These are phyloP conservation scores for Anethum foeniculum DNA, from an alignment of 140 eudicot species.

Conservation along the genomic window DNA sequence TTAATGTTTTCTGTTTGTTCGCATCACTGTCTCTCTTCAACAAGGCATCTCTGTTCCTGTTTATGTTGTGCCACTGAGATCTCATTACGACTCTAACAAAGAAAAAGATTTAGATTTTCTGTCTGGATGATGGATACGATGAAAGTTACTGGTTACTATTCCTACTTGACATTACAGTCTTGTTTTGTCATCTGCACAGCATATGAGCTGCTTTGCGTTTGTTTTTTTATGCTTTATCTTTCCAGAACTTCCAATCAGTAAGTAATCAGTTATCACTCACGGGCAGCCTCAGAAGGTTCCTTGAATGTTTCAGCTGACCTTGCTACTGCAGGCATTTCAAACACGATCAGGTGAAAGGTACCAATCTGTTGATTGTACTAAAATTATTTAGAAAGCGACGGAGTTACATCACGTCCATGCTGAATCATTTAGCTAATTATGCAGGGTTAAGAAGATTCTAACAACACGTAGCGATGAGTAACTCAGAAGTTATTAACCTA, in stretches of 20 bases:
- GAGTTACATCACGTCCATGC: not conserved
- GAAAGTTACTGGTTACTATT: not conserved
- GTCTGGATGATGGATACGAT: not conserved
- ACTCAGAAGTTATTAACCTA: slow-evolving; percentile 27
- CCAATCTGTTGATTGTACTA: not conserved
- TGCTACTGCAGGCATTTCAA: slow-evolving; percentile 38
- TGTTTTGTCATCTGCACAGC: slow-evolving; percentile 37
- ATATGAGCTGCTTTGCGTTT: slow-evolving; percentile 40
- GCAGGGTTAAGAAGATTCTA: slow-evolving; percentile 30
- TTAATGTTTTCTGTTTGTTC: not conserved
- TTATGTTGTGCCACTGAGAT: not conserved
- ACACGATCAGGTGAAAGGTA: slow-evolving; percentile 7
- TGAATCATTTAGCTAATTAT: not conserved
- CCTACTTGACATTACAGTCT: slow-evolving; percentile 25
- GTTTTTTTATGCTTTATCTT: slow-evolving; percentile 45
- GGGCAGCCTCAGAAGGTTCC: slow-evolving; percentile 58
- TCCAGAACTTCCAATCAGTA: slow-evolving; percentile 50
- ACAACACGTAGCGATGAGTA: slow-evolving; percentile 25
- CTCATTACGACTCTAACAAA: not conserved
- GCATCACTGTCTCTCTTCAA: not conserved
- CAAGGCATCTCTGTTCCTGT: too few relatives aligned
- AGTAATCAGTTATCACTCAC: slow-evolving; percentile 30
- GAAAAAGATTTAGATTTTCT: not conserved
- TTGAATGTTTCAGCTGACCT: slow-evolving; percentile 50
- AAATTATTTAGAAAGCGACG: not conserved